Base-by-base conservation (phyloP, 164 flowering plant genomes). In the Annona squamosa region DNA sequence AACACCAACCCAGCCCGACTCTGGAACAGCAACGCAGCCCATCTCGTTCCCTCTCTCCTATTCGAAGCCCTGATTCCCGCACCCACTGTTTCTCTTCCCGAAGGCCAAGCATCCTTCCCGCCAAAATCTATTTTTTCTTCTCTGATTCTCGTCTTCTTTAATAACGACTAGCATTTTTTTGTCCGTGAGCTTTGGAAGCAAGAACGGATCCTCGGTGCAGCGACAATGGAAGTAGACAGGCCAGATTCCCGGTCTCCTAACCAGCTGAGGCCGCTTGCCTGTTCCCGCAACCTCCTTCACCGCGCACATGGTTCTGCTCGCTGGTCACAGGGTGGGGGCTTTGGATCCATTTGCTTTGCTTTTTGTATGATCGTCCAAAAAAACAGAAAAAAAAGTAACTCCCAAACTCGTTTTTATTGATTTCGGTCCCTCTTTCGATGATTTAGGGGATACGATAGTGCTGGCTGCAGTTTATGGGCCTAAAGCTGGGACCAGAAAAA, bases 231-330 rank as follows among this genome's bases (percentile, higher is more conserved):
- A 3, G 88, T 88, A 90, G 93, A 87, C 0, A 87, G 97, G 72
- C 80, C 42, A 3, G 97, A 91, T 71, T 89, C 92, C 9, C 91
- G 97, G 4, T 82, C 85, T 2, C 85, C 90, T 0, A 87, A 83
- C 77, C 97, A 92, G 78, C 74, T 92, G 76, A 85, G 97, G 80
- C 94, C 92, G 3, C 84, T 91, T 0, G 82, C 87, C 67, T 92
- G 92, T 82, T 85, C 95, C 48, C 87, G 90, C 41, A 83, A 77
- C 77, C 65, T 90, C 41, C 92, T 94, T 19, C 82, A 88, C 77
- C 91, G 99, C 18, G 92, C 95, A 70, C 99, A 92, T 81, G 99
- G 98, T 76, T 94, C 98, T 52, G 92, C 97, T 44, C 92, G 87
- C 74, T 94, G 97, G 95, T 87, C 95, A 52, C 99, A 94, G 83